Percentiles rank a stretch among this genome's conserved stretches.
These are phyloP conservation scores for Choiromyces venosus DNA, from an alignment of 495 filamentous ascomycete species.

Conservation along the genomic window DNA sequence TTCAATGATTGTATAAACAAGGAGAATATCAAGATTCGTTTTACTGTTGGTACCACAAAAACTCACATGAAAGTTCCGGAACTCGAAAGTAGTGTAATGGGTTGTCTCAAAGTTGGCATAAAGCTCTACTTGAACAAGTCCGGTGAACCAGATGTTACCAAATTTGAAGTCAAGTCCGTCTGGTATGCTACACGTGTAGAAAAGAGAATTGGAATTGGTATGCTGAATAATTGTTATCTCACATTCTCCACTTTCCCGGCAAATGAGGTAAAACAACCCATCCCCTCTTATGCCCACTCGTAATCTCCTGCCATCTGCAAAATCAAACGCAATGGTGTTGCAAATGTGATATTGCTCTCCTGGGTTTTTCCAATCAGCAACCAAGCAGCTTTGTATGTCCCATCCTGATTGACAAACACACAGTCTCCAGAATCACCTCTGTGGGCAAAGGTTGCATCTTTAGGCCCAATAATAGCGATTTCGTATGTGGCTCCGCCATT, in stretches of 20 bases:
- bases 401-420: neutral
- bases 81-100: constrained; percentile 78
- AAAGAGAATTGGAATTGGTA: constrained; percentile 84
- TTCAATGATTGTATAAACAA: constrained; percentile 64
- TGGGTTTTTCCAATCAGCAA: neutral
- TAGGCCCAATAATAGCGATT: neutral
- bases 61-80: constrained; percentile 97
- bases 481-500: neutral
- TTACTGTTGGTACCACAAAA: constrained; percentile 88
- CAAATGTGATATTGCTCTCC: neutral
- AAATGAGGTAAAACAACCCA: too few relatives aligned
- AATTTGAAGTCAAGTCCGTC: constrained; percentile 90
- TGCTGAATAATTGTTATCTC: constrained; percentile 24
- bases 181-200: constrained; percentile 97
- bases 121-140: constrained; percentile 87
- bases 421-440: neutral
- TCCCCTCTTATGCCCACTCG: too few relatives aligned
- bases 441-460: neutral
- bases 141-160: constrained; percentile 89
- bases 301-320: neutral
- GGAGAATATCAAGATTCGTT: constrained; percentile 76
- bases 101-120: constrained; percentile 70
- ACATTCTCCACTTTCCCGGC: neutral
- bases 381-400: neutral
- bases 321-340: neutral